These are phyloP conservation scores for Lentinula guzmanii DNA, from an alignment of 768 basidiomycete genomes.

Conservation along the genomic window DNA sequence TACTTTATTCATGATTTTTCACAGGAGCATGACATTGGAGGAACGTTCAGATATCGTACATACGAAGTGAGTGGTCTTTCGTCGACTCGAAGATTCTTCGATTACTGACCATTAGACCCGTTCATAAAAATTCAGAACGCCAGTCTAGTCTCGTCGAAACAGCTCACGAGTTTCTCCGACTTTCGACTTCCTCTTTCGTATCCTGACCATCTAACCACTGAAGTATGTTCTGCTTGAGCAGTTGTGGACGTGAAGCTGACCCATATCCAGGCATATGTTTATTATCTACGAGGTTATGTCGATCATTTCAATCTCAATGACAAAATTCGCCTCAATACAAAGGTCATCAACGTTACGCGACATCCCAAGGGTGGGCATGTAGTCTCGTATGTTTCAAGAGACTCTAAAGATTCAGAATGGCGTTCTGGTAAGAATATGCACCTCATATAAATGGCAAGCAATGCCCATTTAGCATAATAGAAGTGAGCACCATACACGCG, in stretches of 20 bases:
- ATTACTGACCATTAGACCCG: background rate
- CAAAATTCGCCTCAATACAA: slow-evolving; percentile 29
- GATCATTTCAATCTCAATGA: slow-evolving; percentile 31
- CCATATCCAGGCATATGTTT: slow-evolving; percentile 35
- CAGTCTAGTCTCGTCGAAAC: slow-evolving; percentile 49
- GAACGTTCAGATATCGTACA: slow-evolving; percentile 44
- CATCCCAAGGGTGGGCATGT: slow-evolving; percentile 26
- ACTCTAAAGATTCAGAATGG: slow-evolving; percentile 20
- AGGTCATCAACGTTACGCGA: slow-evolving; percentile 32
- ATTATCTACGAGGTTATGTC: slow-evolving; percentile 43
- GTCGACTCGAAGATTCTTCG: background rate
- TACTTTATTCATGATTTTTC: background rate
- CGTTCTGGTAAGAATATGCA: slow-evolving; percentile 16
- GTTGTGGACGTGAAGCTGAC: background rate
- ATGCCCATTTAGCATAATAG: slow-evolving; percentile 11
- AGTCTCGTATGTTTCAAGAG: slow-evolving; percentile 25
- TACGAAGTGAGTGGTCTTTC: slow-evolving; percentile 28
- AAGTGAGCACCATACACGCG: slow-evolving; percentile 24
- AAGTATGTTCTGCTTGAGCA: slow-evolving; percentile 16
- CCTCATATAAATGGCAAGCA: background rate
- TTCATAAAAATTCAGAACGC: slow-evolving; percentile 28
- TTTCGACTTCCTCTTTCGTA: slow-evolving; percentile 44
- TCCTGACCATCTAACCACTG: slow-evolving; percentile 41
- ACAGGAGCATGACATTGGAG: slow-evolving; percentile 39
- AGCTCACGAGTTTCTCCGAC: slow-evolving; percentile 56